Evolutionary conservation across 2,329 filamentous ascomycete species (phyloP), one percentile per base, ranked within the genome.

Genomic region (Sclerotinia minor): DNA sequence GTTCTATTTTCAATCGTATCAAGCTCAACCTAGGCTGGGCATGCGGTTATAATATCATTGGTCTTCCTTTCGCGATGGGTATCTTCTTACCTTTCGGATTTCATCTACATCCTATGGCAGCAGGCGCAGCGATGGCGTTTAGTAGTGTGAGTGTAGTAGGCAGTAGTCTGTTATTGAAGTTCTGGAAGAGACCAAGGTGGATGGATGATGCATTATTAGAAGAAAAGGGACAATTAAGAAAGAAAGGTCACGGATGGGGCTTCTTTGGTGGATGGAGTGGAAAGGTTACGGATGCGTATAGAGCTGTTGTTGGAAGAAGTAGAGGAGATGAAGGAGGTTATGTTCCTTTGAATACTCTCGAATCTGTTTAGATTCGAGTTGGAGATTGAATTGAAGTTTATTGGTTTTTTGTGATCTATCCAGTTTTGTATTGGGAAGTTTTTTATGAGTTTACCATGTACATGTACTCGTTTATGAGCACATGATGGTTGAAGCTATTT

Each of bases 21-120:
- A 96, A 96, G 82, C 80, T 96, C 73, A 99, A 99, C 79, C 84
- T 99, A 3, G 83, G 89, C 2, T 97, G 95, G 92, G 94, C 94
- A 0, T 98, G 93, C 78, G 81, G 92, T 71, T 99, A 99, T 84
- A 99, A 99, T 78, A 71, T 92, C 60, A 81, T 98, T 69, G 95
- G 95, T 1, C 83, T 99, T 19, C 95, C 95, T 2, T 96, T 99
- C 74, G 95, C 95, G 52, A 98, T 98, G 95, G 95, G 95, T 32
- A 81, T 98, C 74, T 96, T 98, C 82, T 82, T 99, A 5, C 94
- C 95, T 0, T 87, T 97, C 72, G 95, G 94, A 44, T 86, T 91
- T 69, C 89, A 93, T 75, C 83, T 98, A 72, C 95, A 96, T 73
- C 94, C 95, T 32, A 94, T 98, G 89, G 93, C 94, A 61, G 95